Evolutionary conservation across 129 eudicot species (phyloP), one percentile per base, ranked within the genome.

Genomic region (Pittosporum tobira): DNA sequence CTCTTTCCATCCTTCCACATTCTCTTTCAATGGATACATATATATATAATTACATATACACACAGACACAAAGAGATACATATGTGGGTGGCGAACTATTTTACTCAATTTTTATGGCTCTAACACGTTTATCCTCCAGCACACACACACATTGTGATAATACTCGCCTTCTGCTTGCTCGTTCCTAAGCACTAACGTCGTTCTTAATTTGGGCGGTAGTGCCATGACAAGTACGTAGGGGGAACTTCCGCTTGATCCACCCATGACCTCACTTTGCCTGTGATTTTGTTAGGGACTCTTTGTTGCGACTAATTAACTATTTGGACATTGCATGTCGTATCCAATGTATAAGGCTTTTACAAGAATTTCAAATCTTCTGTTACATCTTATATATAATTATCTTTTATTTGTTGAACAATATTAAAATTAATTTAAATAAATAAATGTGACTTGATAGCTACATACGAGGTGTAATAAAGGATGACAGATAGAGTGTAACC

Each of bases 61-160:
- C 7, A 34, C 40, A 34, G 10, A 34, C 7, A 1, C 40, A 34
- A 29, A 29, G 2, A 29, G 34, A 29, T 29, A 2, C 10, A 34
- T 6, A 34, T 34, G 10, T 12, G 22, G 1, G 11, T 21, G 20
- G 30, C 13, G 2, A 23, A 10, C 34, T n/a, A 26, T 19, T 53
- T 26, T 53, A 11, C 37, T 16, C 4, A 27, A 15, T 12, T 36
- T 36, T 63, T 53, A 53, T 48, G 51, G 67, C 50, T n/a, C 30
- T 49, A 34, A 46, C 74, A 61, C 65, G 70, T 67, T 74, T 74
- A 61, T 55, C 56, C 56, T 74, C 65, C 51, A 45, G 34, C 63
- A 1, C 26, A 8, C n/a, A 6, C 29, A 6, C 38, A 42, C 23
- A 40, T 10, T 3, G 6, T 20, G 28, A 30, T 20, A 20, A 30